These are phyloP conservation scores for Bremia lactucae DNA, from an alignment of 352 stramenopile genomes.

Conservation along the genomic window DNA sequence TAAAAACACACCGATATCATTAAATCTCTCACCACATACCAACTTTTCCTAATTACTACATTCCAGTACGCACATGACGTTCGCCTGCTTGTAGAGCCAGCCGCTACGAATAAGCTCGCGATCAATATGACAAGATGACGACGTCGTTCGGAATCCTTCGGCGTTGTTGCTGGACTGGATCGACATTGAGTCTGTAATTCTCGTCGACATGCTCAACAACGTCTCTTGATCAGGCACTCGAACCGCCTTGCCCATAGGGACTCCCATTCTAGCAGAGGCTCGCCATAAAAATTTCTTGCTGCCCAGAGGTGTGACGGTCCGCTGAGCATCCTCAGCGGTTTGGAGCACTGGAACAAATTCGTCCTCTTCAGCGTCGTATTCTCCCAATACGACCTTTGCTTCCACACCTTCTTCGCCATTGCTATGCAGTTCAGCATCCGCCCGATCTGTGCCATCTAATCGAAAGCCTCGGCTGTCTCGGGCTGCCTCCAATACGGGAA, in stretches of 20 bases:
- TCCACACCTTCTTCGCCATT: constrained; percentile 28
- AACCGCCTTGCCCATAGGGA: constrained; percentile 14
- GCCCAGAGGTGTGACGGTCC: constrained; percentile 20
- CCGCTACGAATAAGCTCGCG: constrained; percentile 37
- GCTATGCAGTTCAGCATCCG: constrained; percentile 17
- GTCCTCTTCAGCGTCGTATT: constrained; percentile 36
- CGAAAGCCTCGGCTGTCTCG: constrained; percentile 32
- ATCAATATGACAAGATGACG: constrained; percentile 28
- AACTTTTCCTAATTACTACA: too few species aligned
- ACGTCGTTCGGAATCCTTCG: constrained; percentile 21
- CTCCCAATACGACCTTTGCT: constrained; percentile 19
- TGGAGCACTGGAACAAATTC: constrained; percentile 60
- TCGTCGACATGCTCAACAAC: constrained; percentile 41
- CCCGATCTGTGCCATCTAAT: constrained; percentile 25
- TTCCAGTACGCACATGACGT: constrained; percentile 56
- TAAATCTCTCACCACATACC: not conserved
- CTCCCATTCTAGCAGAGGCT: constrained; percentile 19
- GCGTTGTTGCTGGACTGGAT: constrained; percentile 31
- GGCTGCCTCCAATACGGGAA: constrained; percentile 51
- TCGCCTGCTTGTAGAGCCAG: constrained; percentile 50
- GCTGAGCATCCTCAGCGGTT: constrained; percentile 46
- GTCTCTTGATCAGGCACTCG: constrained; percentile 34
- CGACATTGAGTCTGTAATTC: constrained; percentile 22
- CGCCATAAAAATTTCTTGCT: constrained; percentile 47
- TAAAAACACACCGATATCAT: constrained; percentile 5